Base-by-base conservation (phyloP, 2,329 filamentous ascomycete genomes). In the Diaporthe helianthi region DNA sequence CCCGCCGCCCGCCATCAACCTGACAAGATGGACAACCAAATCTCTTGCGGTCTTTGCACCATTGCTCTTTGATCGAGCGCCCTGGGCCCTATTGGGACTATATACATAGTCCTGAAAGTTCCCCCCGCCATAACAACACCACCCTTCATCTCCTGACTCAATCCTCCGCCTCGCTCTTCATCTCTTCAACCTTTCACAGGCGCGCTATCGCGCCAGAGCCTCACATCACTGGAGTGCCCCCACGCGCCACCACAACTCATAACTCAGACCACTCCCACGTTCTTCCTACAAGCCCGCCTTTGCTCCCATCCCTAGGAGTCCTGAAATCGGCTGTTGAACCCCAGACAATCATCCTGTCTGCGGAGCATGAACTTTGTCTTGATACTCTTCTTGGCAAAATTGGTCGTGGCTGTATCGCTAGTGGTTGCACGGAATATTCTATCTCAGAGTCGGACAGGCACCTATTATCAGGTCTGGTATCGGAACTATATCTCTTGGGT, bases 361-460 rank as follows among this genome's bases (percentile, higher is more conserved):
- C 61, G 36, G 60, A 69, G 69, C 55, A 71, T 69, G 67, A 71
- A 69, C 67, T 60, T 69, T 63, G 67, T 69, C 53, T 51, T 71
- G 26, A 55, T 69, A 58, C 49, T 63, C 19, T 69, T 69, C 31
- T 52, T 71, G 54, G 63, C 67, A 58, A 67, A 52, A 29, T 38
- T 52, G 26, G 53, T 46, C 17, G 60, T 69, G 26, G 67, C 51
- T 55, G 29, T 58, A 24, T 60, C 36, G n/a, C 47, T 63, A 31
- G 55, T 69, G n/a, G 26, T 55, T n/a, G 63, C 47, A 51, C 69
- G 69, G n/a, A 54, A 64, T 19, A 29, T 67, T 12, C 49, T 54
- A 26, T 47, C 41, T 31, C 69, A 69, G 29, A 46, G 36, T 24
- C 51, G 53, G 64, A 44, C 41, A 58, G 47, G 26, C n/a, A 29